Evolutionary conservation across 352 stramenopile species (phyloP).

Genomic region (Pythium insidiosum): DNA sequence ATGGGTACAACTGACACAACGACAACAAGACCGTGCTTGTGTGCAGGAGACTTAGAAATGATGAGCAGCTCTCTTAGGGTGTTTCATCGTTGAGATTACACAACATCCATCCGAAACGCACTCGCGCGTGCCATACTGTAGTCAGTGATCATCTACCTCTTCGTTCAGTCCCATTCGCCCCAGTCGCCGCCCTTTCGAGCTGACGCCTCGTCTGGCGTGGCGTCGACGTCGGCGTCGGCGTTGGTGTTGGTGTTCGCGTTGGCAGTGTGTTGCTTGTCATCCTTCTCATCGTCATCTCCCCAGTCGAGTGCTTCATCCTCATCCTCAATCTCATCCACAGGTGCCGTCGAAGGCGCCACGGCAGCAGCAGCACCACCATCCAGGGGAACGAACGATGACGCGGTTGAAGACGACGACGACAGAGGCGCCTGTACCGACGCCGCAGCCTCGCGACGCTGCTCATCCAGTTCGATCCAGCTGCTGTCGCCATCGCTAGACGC

Average conservation of each 20-base stretch:
- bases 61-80: no score
- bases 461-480: conserved; percentile 61
- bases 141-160: no score
- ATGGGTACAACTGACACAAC: no score
- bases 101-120: no score
- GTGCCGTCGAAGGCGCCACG: background rate
- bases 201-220: conserved; percentile 27
- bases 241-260: conserved; percentile 6
- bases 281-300: conserved; percentile 43
- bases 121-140: no score
- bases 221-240: conserved; percentile 7
- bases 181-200: conserved; percentile 65
- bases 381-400: conserved; percentile 24
- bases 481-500: conserved; percentile 46
- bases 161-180: conserved; percentile 57
- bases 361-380: background rate
- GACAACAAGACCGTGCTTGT: no score
- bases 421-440: conserved; percentile 19
- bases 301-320: conserved; percentile 53
- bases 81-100: no score
- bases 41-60: no score
- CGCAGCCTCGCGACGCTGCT: conserved; percentile 36
- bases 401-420: conserved; percentile 40
- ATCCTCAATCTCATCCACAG: conserved; percentile 19
- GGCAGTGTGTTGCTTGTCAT: no score